phyloP scores from a whole-genome alignment of 352 stramenopile genomes.

The Elongisporangium undulatum region DNA sequence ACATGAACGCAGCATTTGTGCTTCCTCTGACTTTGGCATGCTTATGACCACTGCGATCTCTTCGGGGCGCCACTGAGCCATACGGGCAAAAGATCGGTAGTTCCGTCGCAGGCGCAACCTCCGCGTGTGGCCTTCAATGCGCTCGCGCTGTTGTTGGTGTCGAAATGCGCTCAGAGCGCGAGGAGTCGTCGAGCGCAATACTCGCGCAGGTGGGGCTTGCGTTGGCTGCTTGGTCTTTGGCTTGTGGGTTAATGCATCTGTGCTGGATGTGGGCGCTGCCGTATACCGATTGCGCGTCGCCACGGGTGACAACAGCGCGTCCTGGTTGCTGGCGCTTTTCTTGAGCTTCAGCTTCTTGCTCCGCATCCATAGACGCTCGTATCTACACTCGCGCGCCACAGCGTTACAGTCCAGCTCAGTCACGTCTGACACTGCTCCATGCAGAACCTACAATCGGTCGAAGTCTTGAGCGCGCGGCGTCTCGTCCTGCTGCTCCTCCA shows the following conservation, averaged over 20 bases:
- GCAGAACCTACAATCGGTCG: slow-evolving; percentile 18
- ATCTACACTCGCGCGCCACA: slow-evolving; percentile 8
- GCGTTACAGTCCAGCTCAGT: neutral
- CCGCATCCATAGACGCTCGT: slow-evolving; percentile 26
- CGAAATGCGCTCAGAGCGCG: neutral
- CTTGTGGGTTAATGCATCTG: neutral
- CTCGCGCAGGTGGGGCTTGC: neutral
- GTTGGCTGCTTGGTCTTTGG: neutral
- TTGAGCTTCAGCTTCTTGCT: slow-evolving; percentile 9
- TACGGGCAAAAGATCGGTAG: neutral
- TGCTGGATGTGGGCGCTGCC: slow-evolving; percentile 1
- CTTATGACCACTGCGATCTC: neutral
- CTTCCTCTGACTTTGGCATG: neutral
- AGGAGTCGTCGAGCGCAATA: neutral
- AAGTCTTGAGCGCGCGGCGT: slow-evolving; percentile 13
- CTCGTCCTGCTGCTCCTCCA: slow-evolving; percentile 1
- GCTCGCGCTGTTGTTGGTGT: neutral
- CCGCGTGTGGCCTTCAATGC: neutral
- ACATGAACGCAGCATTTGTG: neutral
- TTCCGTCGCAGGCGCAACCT: slow-evolving; percentile 1
- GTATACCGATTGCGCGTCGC: neutral
- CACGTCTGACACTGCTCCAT: neutral
- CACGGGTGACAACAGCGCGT: neutral
- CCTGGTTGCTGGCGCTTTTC: neutral
- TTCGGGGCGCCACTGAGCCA: neutral